Evolutionary conservation across 1,284 basidiomycete genomes (phyloP).

Genomic region (Mycena sp.): DNA sequence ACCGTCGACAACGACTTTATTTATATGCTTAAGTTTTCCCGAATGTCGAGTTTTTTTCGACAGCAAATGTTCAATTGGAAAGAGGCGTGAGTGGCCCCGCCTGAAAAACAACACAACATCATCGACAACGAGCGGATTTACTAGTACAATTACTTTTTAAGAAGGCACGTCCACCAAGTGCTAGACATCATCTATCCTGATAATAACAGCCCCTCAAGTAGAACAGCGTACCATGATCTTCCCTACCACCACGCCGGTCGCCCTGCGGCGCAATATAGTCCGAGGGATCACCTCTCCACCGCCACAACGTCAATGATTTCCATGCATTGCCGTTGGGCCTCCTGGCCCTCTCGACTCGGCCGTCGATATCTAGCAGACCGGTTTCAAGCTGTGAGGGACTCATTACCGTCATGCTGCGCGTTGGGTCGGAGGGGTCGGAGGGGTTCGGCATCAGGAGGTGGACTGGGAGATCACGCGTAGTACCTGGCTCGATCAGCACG

Average conservation of each 20-base stretch:
- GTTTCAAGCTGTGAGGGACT: conserved; percentile 60
- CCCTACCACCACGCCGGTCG: conserved; percentile 56
- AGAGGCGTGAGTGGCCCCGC: too few relatives aligned
- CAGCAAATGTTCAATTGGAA: too few relatives aligned
- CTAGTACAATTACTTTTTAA: too few relatives aligned
- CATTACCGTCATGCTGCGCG: conserved; percentile 50
- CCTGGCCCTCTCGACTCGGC: conserved; percentile 50
- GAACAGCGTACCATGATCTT: conserved; percentile 60
- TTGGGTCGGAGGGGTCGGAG: conserved; percentile 38
- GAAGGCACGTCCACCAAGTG: too few relatives aligned
- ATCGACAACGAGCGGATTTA: too few relatives aligned
- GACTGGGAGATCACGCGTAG: conserved; percentile 46
- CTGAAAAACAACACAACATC: too few relatives aligned
- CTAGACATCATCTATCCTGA: conserved; percentile 49
- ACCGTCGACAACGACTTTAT: too few relatives aligned
- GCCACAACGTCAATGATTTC: conserved; percentile 62
- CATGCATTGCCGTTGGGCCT: conserved; percentile 59
- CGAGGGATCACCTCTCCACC: conserved; percentile 47
- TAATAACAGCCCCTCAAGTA: conserved; percentile 58
- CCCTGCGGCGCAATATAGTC: conserved; percentile 36
- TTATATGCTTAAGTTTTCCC: too few relatives aligned
- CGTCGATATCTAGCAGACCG: conserved; percentile 59
- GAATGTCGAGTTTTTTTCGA: too few relatives aligned
- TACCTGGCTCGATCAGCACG: conserved; percentile 52
- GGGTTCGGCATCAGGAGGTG: conserved; percentile 47